Evolutionary conservation across 257 asterid genomes (phyloP), one percentile per base, ranked within the genome.

Genomic region (Verbena officinalis): DNA sequence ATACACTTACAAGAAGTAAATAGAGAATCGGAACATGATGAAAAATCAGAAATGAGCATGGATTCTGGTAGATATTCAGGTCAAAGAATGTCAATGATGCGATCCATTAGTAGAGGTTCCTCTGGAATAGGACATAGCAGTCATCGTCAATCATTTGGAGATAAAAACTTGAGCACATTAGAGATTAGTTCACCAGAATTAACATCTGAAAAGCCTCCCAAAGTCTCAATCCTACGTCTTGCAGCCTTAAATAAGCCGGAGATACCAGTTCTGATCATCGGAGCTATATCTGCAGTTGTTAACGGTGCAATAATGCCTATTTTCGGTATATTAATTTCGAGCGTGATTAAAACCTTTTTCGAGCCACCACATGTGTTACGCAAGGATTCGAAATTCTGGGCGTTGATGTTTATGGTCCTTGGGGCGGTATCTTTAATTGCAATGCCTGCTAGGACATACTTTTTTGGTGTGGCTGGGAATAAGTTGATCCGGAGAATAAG

Each of bases 21-120:
- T 14, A 64, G 61, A 50, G 77, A 72, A 9, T 36, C 61, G 7
- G 83, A 53, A 57, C 59, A 72, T 27, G 42, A 10, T 14, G 88
- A 65, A 15, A 78, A 72, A 59, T 69, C 78, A 15, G 67, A 68
- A 20, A 59, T 50, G 19, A 65, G 71, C 71, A 50, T 53, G 73
- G 91, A 76, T 34, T 83, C 77, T 62, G 83, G 82, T 61, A 73
- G 89, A 62, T 84, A 63, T 5, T 88, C 90, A 0, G 81, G 96
- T 72, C 81, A 73, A 64, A 77, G 65, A 73, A 57, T 77, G 75
- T 83, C 96, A 14, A 43, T 65, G 55, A 56, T 23, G 56, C 94
- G 84, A 17, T 91, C 96, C 53, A 64, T 80, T 44, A 84, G 96
- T 73, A 84, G 74, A 56, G 87, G 84, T 23, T 91, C 98, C 63